Evolutionary conservation across 106 monocot species (phyloP).

Genomic region (Acorus gramineus): DNA sequence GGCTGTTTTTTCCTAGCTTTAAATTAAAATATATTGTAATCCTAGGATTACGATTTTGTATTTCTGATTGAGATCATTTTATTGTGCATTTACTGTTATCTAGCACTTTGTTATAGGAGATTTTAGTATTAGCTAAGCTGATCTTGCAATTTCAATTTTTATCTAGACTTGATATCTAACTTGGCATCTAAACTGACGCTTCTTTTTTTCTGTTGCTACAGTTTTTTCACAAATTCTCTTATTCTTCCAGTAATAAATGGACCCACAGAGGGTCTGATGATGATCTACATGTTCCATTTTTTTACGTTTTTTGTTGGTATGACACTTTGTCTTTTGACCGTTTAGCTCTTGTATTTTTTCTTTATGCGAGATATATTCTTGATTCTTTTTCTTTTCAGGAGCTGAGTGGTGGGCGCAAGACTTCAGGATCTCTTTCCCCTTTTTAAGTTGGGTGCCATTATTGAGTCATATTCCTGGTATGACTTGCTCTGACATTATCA

Average conservation of each 20-base stretch:
- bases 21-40: no score
- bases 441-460: constrained; percentile 51
- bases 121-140: no score
- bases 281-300: constrained; percentile 78
- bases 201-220: constrained; percentile 24
- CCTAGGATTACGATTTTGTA: no score
- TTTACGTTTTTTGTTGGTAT: constrained; percentile 83
- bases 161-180: no score
- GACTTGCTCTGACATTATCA: not conserved
- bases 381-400: constrained; percentile 36
- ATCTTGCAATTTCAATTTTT: no score
- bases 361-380: not conserved
- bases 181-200: not conserved
- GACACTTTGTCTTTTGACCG: constrained; percentile 6
- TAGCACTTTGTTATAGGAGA: no score
- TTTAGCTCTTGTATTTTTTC: not conserved
- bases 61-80: no score
- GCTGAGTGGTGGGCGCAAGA: constrained; percentile 98
- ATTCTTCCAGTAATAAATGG: constrained; percentile 93
- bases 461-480: constrained; percentile 36
- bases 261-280: constrained; percentile 96
- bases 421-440: constrained; percentile 65
- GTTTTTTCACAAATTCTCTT: constrained; percentile 98
- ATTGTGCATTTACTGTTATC: no score
- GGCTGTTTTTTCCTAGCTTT: no score